These are phyloP conservation scores for Phaeoacremonium minimum DNA, from an alignment of 2,329 filamentous ascomycete genomes.

Conservation along the genomic window DNA sequence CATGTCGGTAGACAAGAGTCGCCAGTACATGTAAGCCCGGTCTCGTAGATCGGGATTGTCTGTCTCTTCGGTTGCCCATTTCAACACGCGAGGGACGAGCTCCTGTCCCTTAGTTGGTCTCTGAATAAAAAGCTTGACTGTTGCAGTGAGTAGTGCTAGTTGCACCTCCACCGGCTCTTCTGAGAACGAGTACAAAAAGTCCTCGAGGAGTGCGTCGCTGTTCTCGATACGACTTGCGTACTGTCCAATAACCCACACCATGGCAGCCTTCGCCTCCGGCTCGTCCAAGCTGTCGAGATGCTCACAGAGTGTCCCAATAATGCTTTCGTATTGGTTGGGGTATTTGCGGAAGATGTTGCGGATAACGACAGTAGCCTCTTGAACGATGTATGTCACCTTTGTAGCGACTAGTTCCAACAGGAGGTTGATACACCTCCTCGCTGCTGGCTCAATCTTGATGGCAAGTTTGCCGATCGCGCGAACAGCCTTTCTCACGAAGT, in stretches of 20 bases:
- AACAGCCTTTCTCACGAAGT: constrained; percentile 97
- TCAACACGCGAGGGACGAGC: constrained; percentile 88
- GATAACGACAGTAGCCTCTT: constrained; percentile 97
- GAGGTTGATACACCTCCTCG: constrained; percentile 85
- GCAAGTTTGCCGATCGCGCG: constrained; percentile 96
- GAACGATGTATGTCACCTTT: constrained; percentile 98
- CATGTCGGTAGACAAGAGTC: constrained; percentile 87
- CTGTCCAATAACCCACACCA: constrained; percentile 99
- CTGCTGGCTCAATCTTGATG: constrained; percentile 97
- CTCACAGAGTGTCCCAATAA: constrained; percentile 92
- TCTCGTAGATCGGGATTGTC: constrained; percentile 96
- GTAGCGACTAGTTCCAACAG: constrained; percentile 90
- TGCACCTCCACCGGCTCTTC: constrained; percentile 97
- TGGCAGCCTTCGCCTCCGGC: constrained; percentile 94
- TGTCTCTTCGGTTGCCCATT: constrained; percentile 99
- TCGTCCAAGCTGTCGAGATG: constrained; percentile 96
- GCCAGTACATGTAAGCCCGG: constrained; percentile 99
- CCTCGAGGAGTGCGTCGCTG: constrained; percentile 86
- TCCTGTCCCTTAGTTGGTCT: constrained; percentile 91
- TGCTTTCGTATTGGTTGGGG: constrained; percentile 96
- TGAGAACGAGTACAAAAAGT: constrained; percentile 89
- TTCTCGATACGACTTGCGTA: constrained; percentile 98
- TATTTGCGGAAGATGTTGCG: constrained; percentile 99
- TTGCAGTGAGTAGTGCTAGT: constrained; percentile 87
- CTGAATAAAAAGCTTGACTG: constrained; percentile 97